These are phyloP conservation scores for Chaetomium tenue DNA, from an alignment of 495 filamentous ascomycete genomes.

Conservation along the genomic window DNA sequence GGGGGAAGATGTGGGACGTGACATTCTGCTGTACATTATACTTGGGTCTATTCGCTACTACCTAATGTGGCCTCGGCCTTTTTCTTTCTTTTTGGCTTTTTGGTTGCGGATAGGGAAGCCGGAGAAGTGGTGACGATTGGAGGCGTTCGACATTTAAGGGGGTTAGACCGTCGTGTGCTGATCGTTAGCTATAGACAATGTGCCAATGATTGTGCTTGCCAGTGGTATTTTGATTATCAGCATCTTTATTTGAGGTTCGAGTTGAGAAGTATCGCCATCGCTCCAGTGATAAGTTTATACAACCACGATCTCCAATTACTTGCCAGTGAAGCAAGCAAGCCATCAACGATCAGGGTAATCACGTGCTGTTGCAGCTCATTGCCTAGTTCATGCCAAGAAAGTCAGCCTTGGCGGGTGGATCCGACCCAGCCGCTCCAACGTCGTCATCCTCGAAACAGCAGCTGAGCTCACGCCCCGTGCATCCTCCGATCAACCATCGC, in stretches of 20 bases:
- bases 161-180: background rate
- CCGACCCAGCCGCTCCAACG: conserved; percentile 19
- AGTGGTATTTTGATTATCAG: background rate
- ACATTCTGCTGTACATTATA: conserved; percentile 19
- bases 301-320: background rate
- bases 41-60: conserved; percentile 14
- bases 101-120: background rate
- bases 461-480: conserved; percentile 7
- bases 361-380: background rate
- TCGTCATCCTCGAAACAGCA: conserved; percentile 15
- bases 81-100: background rate
- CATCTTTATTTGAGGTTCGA: background rate
- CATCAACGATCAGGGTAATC: background rate
- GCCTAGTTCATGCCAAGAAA: background rate
- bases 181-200: background rate
- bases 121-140: background rate
- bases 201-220: background rate
- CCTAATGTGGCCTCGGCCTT: conserved; percentile 10
- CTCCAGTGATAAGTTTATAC: background rate
- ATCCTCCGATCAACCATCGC: background rate
- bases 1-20: background rate
- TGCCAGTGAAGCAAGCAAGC: no score
- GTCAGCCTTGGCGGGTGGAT: conserved; percentile 20
- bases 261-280: background rate
- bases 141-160: background rate